phyloP scores from a whole-genome alignment of 352 stramenopile species.

The Phytopythium cucurbitacearum region DNA sequence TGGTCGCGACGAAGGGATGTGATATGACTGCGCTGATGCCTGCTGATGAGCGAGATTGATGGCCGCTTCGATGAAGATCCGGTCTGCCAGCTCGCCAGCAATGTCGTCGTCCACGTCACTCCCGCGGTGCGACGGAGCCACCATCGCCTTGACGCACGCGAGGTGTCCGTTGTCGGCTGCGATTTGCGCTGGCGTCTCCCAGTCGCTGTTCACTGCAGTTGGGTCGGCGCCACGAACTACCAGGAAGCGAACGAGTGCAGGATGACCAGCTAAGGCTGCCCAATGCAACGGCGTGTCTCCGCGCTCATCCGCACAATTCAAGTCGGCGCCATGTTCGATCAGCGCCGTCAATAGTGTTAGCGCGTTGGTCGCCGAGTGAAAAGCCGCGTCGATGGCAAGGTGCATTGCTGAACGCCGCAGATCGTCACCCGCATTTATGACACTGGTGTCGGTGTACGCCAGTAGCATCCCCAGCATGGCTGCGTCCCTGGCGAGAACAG shows the following conservation, averaged over 20 bases:
- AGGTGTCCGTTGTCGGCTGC: conserved; percentile 36
- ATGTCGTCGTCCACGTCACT: conserved; percentile 19
- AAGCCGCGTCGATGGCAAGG: conserved; percentile 23
- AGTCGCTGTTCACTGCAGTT: conserved; percentile 49
- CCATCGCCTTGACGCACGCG: conserved; percentile 30
- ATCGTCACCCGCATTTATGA: conserved; percentile 24
- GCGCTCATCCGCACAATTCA: conserved; percentile 51
- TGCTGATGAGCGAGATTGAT: conserved; percentile 28
- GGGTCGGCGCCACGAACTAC: conserved; percentile 43
- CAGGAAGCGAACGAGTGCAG: conserved; percentile 27
- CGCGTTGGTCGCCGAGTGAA: conserved; percentile 13
- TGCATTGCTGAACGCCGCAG: conserved; percentile 34
- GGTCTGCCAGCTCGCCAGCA: neutral
- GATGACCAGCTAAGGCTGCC: conserved; percentile 46
- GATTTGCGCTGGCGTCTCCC: conserved; percentile 46
- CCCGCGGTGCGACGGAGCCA: neutral
- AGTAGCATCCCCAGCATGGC: conserved; percentile 32
- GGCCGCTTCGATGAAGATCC: conserved; percentile 20
- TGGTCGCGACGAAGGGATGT: neutral
- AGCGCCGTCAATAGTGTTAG: conserved; percentile 18
- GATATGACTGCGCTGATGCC: conserved; percentile 27
- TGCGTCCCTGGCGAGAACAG: conserved; percentile 26
- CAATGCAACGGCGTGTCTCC: conserved; percentile 71
- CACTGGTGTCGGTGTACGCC: conserved; percentile 6
- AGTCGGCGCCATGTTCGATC: conserved; percentile 23